phyloP scores from a whole-genome alignment of 1,284 basidiomycete genomes.

The Coniferiporia weirii region DNA sequence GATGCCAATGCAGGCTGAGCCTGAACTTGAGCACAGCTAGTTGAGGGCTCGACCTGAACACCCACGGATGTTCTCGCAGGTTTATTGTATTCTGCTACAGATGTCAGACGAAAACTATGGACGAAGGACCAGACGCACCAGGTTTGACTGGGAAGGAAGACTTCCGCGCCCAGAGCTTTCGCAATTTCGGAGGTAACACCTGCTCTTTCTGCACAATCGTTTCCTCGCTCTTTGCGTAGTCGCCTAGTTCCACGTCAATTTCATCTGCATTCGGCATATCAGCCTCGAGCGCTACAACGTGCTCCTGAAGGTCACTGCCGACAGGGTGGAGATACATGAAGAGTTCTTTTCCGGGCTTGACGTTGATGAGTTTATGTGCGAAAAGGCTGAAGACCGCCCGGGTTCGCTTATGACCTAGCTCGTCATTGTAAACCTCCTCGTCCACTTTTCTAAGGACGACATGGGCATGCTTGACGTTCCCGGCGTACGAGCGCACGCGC shows the following conservation, averaged over 20 bases:
- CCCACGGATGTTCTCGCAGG: slow-evolving; percentile 6
- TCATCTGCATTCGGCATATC: slow-evolving; percentile 8
- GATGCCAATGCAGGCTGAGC: neutral
- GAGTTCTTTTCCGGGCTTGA: slow-evolving; percentile 17
- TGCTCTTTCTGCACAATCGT: slow-evolving; percentile 6
- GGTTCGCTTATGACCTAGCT: slow-evolving; percentile 1
- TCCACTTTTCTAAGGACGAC: slow-evolving; percentile 15
- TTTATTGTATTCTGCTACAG: neutral
- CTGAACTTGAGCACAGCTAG: neutral
- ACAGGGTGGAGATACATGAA: slow-evolving; percentile 12
- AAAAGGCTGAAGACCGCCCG: slow-evolving; percentile 15
- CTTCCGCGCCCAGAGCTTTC: slow-evolving; percentile 13
- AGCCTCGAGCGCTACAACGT: slow-evolving; percentile 12
- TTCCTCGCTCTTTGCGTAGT: slow-evolving; percentile 5
- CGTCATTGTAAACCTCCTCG: slow-evolving; percentile 14
- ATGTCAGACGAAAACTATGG: neutral
- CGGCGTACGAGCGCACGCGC: slow-evolving; percentile 11
- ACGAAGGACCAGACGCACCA: neutral
- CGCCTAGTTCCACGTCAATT: neutral
- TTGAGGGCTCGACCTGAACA: slow-evolving; percentile 1
- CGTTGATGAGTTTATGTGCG: slow-evolving; percentile 16
- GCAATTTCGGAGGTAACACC: slow-evolving; percentile 15
- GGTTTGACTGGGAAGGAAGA: neutral
- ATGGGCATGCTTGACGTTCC: slow-evolving; percentile 17
- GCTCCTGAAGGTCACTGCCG: slow-evolving; percentile 11